These are phyloP conservation scores for Arxiozyma bovina DNA, from an alignment of 1,139 yeast species.

Conservation along the genomic window DNA sequence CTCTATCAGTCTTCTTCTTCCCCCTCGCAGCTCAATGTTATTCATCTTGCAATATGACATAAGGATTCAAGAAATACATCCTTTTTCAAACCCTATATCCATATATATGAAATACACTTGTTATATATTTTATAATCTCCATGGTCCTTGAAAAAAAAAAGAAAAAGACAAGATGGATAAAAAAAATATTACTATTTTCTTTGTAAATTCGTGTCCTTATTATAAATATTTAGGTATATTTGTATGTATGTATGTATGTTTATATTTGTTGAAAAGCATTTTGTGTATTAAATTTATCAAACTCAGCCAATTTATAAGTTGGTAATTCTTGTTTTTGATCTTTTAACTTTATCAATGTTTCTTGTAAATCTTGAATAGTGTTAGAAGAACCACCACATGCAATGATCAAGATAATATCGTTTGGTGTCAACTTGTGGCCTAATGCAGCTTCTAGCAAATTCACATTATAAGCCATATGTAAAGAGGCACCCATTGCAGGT, in stretches of 20 bases:
- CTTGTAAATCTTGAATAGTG: constrained; percentile 29
- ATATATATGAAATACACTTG: no score
- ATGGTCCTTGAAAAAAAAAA: no score
- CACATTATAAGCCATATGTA: constrained; percentile 42
- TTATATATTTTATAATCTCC: no score
- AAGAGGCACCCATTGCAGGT: constrained; percentile 71
- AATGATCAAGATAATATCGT: constrained; percentile 48
- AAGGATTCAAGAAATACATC: background rate
- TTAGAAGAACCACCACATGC: constrained; percentile 62
- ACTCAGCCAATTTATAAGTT: background rate
- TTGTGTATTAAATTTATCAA: background rate
- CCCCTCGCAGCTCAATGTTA: background rate
- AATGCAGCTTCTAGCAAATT: constrained; percentile 32
- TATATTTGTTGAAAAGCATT: background rate
- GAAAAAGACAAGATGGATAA: no score
- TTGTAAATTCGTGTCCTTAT: background rate
- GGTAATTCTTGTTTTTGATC: constrained; percentile 3
- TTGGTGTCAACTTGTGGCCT: constrained; percentile 31
- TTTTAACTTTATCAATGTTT: constrained; percentile 2
- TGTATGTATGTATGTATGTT: background rate
- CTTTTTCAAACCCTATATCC: background rate
- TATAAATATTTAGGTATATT: no score
- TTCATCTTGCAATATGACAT: background rate
- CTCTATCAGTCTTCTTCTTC: no score
- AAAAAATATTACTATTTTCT: no score